A percentile compares a stretch with the other conserved stretches of the same genome.
Evolutionary conservation across 441 rosid species (phyloP).

Genomic region (Aquilaria agallochum): DNA sequence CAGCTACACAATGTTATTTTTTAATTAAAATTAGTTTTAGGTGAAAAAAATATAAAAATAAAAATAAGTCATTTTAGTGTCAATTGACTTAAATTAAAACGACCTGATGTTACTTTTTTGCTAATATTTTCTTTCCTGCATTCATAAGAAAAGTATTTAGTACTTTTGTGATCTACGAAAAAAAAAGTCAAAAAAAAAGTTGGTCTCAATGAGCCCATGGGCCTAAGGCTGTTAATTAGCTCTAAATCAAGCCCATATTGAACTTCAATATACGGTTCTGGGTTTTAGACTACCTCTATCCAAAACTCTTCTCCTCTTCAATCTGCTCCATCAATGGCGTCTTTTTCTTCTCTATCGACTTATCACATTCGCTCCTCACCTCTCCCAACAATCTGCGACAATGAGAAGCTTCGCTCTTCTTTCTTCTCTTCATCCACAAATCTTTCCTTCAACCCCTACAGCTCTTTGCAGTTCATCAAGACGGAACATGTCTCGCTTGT

Average conservation of each 20-base stretch:
- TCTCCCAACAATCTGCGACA: conserved; percentile 8
- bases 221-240: not conserved
- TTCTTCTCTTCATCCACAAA: conserved; percentile 26
- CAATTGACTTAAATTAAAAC: too few species aligned
- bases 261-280: conserved; percentile 1
- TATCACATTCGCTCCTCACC: conserved; percentile 15
- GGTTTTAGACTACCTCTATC: conserved; percentile 14
- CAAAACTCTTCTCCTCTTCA: not conserved
- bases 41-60: too few species aligned
- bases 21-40: too few species aligned
- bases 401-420: conserved; percentile 29
- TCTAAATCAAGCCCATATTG: not conserved
- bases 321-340: conserved; percentile 30
- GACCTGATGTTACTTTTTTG: too few species aligned
- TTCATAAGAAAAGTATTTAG: too few species aligned
- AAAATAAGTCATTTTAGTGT: too few species aligned
- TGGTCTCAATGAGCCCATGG: not conserved
- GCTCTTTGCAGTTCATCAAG: conserved; percentile 32
- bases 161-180: not conserved
- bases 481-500: conserved; percentile 21
- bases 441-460: conserved; percentile 31
- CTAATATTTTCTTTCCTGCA: too few species aligned
- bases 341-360: conserved; percentile 23
- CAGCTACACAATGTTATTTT: too few species aligned
- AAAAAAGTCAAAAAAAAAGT: not conserved